Evolutionary conservation across 148 eudicot genomes (phyloP).

Genomic region (Amaranthus palmeri): DNA sequence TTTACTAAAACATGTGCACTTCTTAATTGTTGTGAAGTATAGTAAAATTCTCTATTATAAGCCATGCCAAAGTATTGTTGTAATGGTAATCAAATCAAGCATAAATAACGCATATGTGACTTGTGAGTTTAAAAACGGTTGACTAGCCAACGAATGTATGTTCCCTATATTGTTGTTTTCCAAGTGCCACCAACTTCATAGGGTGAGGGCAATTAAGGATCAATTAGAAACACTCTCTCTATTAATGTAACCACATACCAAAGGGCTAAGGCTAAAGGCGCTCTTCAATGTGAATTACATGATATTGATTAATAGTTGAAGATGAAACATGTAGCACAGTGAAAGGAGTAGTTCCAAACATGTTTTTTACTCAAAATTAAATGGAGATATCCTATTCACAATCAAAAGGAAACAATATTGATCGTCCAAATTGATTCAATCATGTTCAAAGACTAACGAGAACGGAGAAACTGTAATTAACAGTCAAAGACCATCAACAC

Average conservation of each 20-base stretch:
- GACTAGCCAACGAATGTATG: too few species aligned
- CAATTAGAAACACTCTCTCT: background rate
- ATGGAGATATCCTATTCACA: background rate
- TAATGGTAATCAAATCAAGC: background rate
- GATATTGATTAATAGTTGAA: background rate
- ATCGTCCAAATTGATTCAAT: background rate
- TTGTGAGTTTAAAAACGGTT: too few species aligned
- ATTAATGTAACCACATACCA: background rate
- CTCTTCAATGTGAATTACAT: background rate
- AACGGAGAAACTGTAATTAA: background rate
- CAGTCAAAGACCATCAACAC: background rate
- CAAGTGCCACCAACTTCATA: too few species aligned
- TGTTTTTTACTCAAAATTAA: background rate
- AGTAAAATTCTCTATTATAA: background rate
- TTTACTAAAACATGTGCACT: background rate
- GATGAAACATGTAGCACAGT: background rate
- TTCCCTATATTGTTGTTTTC: too few species aligned
- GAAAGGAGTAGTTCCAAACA: background rate
- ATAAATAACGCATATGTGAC: too few species aligned
- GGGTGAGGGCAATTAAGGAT: too few species aligned
- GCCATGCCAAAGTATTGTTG: background rate
- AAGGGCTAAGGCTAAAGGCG: background rate
- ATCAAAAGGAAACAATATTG: background rate
- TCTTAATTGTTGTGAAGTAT: background rate
- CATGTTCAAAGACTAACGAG: background rate